Percentiles rank a stretch among this genome's conserved stretches.
These are phyloP conservation scores for Xylariaceae sp. DNA, from an alignment of 2,329 filamentous ascomycete species.

Conservation along the genomic window DNA sequence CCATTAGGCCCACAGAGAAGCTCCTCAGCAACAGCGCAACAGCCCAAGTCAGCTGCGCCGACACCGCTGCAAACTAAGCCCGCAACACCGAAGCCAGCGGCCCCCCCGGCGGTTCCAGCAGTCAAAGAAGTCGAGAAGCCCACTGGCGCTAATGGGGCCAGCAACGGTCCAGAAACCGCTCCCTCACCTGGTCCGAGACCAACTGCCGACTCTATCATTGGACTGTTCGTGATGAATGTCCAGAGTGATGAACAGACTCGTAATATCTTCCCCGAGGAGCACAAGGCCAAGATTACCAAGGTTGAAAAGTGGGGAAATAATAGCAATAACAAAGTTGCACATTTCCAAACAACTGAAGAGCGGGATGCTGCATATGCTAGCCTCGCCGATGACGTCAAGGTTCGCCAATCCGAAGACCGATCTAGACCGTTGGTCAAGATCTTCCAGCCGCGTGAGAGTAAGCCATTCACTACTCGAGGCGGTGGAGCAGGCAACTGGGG, in stretches of 20 bases:
- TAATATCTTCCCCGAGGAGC: slow-evolving; percentile 82
- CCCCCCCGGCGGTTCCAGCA: slow-evolving; percentile 48
- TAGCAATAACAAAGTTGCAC: slow-evolving; percentile 75
- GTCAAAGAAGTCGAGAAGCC: slow-evolving; percentile 65
- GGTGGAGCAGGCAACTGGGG: slow-evolving; percentile 71
- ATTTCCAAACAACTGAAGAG: slow-evolving; percentile 81
- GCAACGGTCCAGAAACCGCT: slow-evolving; percentile 58
- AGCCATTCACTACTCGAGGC: slow-evolving; percentile 63
- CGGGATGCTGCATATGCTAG: slow-evolving; percentile 80
- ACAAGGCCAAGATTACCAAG: slow-evolving; percentile 79
- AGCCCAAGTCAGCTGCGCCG: slow-evolving; percentile 51
- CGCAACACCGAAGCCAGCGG: slow-evolving; percentile 53
- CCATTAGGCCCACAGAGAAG: slow-evolving; percentile 46
- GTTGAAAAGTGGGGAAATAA: slow-evolving; percentile 79
- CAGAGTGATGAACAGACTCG: slow-evolving; percentile 83
- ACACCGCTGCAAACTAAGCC: slow-evolving; percentile 56
- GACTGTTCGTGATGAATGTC: slow-evolving; percentile 88
- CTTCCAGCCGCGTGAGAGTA: slow-evolving; percentile 73
- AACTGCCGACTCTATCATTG: slow-evolving; percentile 72
- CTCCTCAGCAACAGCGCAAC: slow-evolving; percentile 44
- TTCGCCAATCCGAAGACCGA: slow-evolving; percentile 72
- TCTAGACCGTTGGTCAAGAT: slow-evolving; percentile 83
- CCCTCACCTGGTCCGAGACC: slow-evolving; percentile 67
- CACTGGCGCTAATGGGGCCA: slow-evolving; percentile 59
- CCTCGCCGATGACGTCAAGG: slow-evolving; percentile 79